phyloP scores from a whole-genome alignment of 345 rosid species.

The Hibiscus tridactylites region DNA sequence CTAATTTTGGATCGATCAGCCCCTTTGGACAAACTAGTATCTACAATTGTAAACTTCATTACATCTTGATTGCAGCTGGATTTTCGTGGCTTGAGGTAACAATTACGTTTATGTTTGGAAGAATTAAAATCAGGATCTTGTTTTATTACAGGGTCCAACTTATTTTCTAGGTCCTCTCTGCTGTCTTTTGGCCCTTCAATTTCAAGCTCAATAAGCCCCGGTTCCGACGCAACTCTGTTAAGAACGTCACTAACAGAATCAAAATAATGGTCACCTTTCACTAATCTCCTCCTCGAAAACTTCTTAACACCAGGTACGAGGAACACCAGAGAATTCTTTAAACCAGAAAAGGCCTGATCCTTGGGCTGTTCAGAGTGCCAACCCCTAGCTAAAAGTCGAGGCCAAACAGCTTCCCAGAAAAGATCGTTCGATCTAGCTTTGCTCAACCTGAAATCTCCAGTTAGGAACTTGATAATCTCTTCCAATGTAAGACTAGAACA shows the following conservation, averaged over 20 bases:
- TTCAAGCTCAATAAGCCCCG: conserved; percentile 54
- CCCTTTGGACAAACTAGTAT: conserved; percentile 40
- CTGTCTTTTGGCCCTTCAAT: conserved; percentile 23
- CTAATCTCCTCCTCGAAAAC: conserved; percentile 44
- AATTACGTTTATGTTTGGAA: conserved; percentile 13
- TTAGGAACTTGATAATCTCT: conserved; percentile 38
- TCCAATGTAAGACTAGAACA: conserved; percentile 36
- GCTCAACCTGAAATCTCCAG: conserved; percentile 42
- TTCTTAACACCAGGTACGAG: conserved; percentile 39
- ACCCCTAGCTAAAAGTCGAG: conserved; percentile 47
- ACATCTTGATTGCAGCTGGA: conserved; percentile 23
- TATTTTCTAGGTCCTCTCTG: conserved; percentile 26
- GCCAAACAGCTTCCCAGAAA: conserved; percentile 64
- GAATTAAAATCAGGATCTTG: conserved; percentile 12
- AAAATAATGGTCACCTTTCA: conserved; percentile 49
- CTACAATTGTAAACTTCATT: conserved; percentile 49
- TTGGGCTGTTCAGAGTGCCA: conserved; percentile 53
- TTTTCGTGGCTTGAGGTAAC: conserved; percentile 58
- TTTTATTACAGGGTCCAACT: conserved; percentile 22
- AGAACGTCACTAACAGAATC: conserved; percentile 65
- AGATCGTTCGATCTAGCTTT: conserved; percentile 44
- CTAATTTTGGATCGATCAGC: conserved; percentile 25
- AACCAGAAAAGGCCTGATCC: conserved; percentile 25
- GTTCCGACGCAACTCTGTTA: conserved; percentile 54
- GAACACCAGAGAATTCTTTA: conserved; percentile 34